phyloP scores from a whole-genome alignment of 495 filamentous ascomycete species.

The Wilcoxina mikolae region DNA sequence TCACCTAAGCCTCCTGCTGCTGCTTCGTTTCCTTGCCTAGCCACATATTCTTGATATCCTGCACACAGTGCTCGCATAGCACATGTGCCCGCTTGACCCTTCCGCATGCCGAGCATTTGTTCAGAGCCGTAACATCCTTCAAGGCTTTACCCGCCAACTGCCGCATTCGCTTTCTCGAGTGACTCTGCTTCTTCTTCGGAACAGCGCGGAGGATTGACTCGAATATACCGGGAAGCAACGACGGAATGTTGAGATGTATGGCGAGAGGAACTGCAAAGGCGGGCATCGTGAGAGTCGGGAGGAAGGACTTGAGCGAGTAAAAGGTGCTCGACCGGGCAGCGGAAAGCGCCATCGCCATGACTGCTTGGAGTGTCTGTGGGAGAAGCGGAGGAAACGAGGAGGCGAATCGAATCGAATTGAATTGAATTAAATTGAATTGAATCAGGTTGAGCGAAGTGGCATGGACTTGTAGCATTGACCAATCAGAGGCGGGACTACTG shows the following conservation, averaged over 20 bases:
- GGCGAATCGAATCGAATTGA: no score
- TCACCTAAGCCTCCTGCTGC: background rate
- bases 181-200: slow-evolving; percentile 97
- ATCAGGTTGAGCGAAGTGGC: no score
- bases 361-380: background rate
- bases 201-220: slow-evolving; percentile 83
- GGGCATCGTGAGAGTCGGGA: slow-evolving; percentile 31
- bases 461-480: no score
- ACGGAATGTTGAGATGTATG: slow-evolving; percentile 43
- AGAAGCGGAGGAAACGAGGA: no score
- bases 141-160: slow-evolving; percentile 88
- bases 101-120: slow-evolving; percentile 78
- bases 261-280: slow-evolving; percentile 39
- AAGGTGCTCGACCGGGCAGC: slow-evolving; percentile 24
- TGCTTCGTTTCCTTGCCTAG: slow-evolving; percentile 11
- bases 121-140: slow-evolving; percentile 73
- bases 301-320: slow-evolving; percentile 28
- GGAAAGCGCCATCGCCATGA: slow-evolving; percentile 32
- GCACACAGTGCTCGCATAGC: slow-evolving; percentile 71
- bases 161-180: slow-evolving; percentile 85
- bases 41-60: slow-evolving; percentile 41
- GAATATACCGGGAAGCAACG: slow-evolving; percentile 63
- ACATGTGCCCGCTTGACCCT: slow-evolving; percentile 73
- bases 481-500: background rate
- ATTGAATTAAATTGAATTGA: no score